Conservation (phyloP, 345 rosid genomes). For the Heritiera fomes region DNA sequence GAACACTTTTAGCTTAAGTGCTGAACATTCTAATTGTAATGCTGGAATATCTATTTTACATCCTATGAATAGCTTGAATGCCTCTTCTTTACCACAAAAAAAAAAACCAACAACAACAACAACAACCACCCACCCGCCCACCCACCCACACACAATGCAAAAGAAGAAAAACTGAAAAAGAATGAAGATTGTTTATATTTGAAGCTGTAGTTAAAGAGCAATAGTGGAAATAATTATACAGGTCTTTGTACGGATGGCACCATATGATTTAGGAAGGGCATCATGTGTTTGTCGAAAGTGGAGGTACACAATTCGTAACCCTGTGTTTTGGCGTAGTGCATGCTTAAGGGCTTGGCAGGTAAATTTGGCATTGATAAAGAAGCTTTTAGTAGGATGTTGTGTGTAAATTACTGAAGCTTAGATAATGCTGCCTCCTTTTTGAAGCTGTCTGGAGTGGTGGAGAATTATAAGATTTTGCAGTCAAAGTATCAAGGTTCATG, state of each 20-base stretch:
- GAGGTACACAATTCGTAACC: constrained; percentile 91
- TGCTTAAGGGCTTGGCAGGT: constrained; percentile 98
- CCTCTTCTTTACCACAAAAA: neutral
- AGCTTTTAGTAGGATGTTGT: constrained; percentile 10
- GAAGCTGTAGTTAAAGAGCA: neutral
- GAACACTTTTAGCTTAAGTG: neutral
- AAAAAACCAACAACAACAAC: no score
- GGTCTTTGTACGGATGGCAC: constrained; percentile 83
- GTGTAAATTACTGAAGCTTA: neutral
- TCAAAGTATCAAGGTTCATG: constrained; percentile 82
- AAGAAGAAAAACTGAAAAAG: neutral
- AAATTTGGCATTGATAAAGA: constrained; percentile 10
- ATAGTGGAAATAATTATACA: constrained; percentile 32
- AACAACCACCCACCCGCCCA: no score
- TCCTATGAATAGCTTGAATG: neutral
- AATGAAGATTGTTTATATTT: neutral
- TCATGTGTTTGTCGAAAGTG: constrained; percentile 91
- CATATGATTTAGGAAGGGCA: constrained; percentile 86
- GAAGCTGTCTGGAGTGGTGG: constrained; percentile 75
- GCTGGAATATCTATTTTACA: neutral
- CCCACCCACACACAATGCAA: neutral
- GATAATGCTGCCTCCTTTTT: constrained; percentile 17
- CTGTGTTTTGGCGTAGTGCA: constrained; percentile 85
- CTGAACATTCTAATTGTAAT: neutral
- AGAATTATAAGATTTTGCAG: constrained; percentile 79